phyloP scores from a whole-genome alignment of 345 rosid genomes.

The Ceriops decandra region DNA sequence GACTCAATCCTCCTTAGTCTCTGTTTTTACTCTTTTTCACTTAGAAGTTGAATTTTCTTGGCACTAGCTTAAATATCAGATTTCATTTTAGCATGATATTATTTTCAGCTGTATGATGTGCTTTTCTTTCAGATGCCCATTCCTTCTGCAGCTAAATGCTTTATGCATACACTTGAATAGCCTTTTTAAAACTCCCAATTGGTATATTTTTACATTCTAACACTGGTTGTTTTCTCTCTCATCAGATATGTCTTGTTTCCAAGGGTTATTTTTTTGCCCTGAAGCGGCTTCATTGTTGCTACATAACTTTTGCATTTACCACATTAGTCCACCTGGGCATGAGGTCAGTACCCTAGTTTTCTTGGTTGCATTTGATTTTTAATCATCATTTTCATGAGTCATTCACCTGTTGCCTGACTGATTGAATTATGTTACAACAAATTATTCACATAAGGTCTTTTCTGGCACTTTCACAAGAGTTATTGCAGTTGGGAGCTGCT shows the following conservation, averaged over 20 bases:
- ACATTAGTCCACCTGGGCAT: conserved; percentile 93
- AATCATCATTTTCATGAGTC: conserved; percentile 1
- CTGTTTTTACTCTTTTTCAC: not conserved
- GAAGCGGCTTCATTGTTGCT: conserved; percentile 86
- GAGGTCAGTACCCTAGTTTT: conserved; percentile 61
- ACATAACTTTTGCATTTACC: conserved; percentile 94
- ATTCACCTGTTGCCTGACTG: not conserved
- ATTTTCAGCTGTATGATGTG: too few relatives aligned
- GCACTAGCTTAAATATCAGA: too few relatives aligned
- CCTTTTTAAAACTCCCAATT: too few relatives aligned
- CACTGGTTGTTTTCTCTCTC: conserved; percentile 4
- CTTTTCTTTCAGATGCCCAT: too few relatives aligned
- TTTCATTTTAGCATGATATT: too few relatives aligned
- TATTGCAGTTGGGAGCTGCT: conserved; percentile 95
- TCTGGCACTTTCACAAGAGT: conserved; percentile 52
- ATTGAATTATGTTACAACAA: not conserved
- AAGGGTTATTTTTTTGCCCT: conserved; percentile 82
- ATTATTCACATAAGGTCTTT: conserved; percentile 42
- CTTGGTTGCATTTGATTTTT: conserved; percentile 10
- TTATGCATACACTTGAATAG: too few relatives aligned
- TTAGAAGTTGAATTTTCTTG: too few relatives aligned
- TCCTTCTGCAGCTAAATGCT: too few relatives aligned
- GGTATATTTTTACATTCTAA: not conserved
- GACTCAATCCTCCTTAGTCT: conserved; percentile 2
- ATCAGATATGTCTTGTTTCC: conserved; percentile 83